phyloP scores from a whole-genome alignment of 2,329 filamentous ascomycete species.

The Aspergillus hiratsukae region DNA sequence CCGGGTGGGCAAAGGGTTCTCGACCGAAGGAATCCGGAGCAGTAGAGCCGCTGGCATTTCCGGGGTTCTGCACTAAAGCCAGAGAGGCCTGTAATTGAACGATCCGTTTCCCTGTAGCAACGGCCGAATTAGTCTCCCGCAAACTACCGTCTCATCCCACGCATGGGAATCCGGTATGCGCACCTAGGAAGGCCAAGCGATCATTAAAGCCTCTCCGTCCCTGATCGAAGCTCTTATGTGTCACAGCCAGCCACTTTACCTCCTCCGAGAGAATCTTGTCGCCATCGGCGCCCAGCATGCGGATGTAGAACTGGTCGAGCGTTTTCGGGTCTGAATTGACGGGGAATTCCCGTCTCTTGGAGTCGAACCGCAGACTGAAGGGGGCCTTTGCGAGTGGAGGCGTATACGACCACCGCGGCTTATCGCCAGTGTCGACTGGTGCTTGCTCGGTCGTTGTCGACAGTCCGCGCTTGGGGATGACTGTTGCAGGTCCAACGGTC shows the following conservation, averaged over 20 bases:
- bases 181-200: constrained; percentile 82
- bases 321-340: constrained; percentile 70
- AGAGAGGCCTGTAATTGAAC: constrained; percentile 62
- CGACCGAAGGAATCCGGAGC: constrained; percentile 53
- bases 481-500: constrained; percentile 10
- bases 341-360: constrained; percentile 47
- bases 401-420: constrained; percentile 67
- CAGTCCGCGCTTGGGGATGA: constrained; percentile 21
- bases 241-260: constrained; percentile 93
- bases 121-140: constrained; percentile 1
- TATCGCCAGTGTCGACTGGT: constrained; percentile 29
- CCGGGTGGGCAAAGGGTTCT: constrained; percentile 64
- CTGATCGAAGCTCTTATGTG: constrained; percentile 97
- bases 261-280: constrained; percentile 77
- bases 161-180: constrained; percentile 15
- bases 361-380: constrained; percentile 43
- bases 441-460: constrained; percentile 26
- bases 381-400: constrained; percentile 66
- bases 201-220: constrained; percentile 93
- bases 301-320: constrained; percentile 73
- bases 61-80: constrained; percentile 51
- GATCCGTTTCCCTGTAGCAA: constrained; percentile 56
- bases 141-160: background rate
- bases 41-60: constrained; percentile 23
- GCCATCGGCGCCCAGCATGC: constrained; percentile 68